These are phyloP conservation scores for Suillus clintonianus DNA, from an alignment of 768 basidiomycete genomes.

Conservation along the genomic window DNA sequence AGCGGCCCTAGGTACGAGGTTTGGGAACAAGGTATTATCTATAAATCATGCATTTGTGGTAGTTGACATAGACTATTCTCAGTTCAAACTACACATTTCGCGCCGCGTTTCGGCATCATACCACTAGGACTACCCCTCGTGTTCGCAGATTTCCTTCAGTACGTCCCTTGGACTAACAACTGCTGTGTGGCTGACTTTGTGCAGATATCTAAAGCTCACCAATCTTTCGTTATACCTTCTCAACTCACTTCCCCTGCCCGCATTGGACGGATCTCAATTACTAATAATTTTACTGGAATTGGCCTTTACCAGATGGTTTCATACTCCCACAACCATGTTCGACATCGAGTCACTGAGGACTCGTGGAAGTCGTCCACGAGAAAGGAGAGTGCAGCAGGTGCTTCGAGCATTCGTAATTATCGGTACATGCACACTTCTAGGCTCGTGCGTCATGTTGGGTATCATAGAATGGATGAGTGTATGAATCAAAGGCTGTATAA, in stretches of 20 bases:
- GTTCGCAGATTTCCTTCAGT: slow-evolving; percentile 54
- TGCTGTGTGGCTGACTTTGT: not conserved
- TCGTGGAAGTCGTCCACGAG: slow-evolving; percentile 1
- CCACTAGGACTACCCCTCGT: slow-evolving; percentile 41
- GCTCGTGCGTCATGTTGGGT: slow-evolving; percentile 22
- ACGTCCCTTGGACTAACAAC: slow-evolving; percentile 25
- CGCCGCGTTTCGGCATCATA: slow-evolving; percentile 21
- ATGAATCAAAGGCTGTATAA: slow-evolving; percentile 13
- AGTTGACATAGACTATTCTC: not conserved
- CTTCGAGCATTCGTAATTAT: slow-evolving; percentile 17
- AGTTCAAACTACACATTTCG: slow-evolving; percentile 1
- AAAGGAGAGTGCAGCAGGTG: slow-evolving; percentile 16
- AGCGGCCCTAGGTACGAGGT: slow-evolving; percentile 68
- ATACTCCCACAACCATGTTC: slow-evolving; percentile 6
- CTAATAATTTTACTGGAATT: slow-evolving; percentile 39
- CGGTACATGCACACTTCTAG: slow-evolving; percentile 23
- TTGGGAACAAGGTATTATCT: slow-evolving; percentile 59
- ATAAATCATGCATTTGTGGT: not conserved
- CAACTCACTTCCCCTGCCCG: slow-evolving; percentile 75
- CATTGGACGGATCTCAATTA: slow-evolving; percentile 70
- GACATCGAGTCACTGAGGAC: slow-evolving; percentile 23
- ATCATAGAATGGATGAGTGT: slow-evolving; percentile 16
- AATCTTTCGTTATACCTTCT: slow-evolving; percentile 81
- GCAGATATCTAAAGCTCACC: slow-evolving; percentile 63
- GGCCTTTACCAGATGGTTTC: slow-evolving; percentile 1